phyloP scores from a whole-genome alignment of 495 filamentous ascomycete species.

The Tuber calosporum region DNA sequence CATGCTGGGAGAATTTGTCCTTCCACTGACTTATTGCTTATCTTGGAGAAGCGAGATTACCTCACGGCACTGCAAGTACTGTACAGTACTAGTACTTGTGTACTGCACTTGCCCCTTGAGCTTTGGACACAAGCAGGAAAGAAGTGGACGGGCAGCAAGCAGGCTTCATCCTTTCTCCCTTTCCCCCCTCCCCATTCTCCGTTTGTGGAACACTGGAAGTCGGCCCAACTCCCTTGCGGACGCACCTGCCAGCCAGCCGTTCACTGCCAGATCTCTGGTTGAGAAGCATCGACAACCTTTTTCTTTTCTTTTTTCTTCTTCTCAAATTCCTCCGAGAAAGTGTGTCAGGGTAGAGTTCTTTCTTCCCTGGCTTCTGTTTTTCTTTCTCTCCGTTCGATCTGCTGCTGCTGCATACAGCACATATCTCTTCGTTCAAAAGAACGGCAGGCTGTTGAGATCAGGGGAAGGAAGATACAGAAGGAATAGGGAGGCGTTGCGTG shows the following conservation, averaged over 20 bases:
- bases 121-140: background rate
- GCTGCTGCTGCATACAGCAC: constrained; percentile 1
- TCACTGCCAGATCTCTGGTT: constrained; percentile 3
- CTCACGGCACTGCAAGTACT: too few species aligned
- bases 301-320: background rate
- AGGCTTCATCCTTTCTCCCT: constrained; percentile 3
- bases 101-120: background rate
- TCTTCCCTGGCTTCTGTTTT: constrained; percentile 8
- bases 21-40: too few species aligned
- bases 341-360: background rate
- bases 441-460: background rate
- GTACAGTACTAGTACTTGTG: too few species aligned
- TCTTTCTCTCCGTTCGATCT: constrained; percentile 12
- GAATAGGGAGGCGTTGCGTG: background rate
- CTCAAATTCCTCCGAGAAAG: background rate
- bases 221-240: background rate
- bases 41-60: background rate
- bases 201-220: constrained; percentile 4
- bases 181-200: background rate
- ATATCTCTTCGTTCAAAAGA: constrained; percentile 18
- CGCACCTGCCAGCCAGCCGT: constrained; percentile 1
- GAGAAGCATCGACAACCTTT: background rate
- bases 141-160: background rate
- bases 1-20: too few species aligned
- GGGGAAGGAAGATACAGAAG: background rate